These are phyloP conservation scores for Warburgia ugandensis DNA, from an alignment of 164 flowering plant species.

Conservation along the genomic window DNA sequence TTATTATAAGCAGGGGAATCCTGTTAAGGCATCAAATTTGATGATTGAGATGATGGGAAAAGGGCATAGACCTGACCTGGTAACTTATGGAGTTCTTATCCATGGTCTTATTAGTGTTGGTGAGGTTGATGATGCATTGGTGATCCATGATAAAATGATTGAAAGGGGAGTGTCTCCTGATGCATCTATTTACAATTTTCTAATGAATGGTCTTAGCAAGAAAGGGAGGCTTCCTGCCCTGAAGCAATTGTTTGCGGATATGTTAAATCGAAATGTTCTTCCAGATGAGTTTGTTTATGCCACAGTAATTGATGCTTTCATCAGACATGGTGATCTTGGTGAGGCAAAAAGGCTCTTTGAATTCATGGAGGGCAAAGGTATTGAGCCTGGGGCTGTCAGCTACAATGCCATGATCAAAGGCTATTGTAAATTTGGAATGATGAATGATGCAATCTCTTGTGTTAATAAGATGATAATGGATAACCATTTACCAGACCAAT, in stretches of 20 bases:
- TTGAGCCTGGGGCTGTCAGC: conserved; percentile 46
- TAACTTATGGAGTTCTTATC: conserved; percentile 59
- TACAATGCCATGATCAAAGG: conserved; percentile 84
- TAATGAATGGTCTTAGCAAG: conserved; percentile 73
- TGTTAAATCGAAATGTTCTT: conserved; percentile 47
- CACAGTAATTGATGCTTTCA: conserved; percentile 64
- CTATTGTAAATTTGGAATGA: conserved; percentile 63
- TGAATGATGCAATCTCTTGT: conserved; percentile 54
- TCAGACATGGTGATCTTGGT: conserved; percentile 44
- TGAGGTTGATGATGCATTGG: conserved; percentile 53
- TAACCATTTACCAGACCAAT: conserved; percentile 47
- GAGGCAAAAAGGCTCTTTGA: conserved; percentile 59
- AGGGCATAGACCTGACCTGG: conserved; percentile 52
- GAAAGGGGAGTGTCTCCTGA: conserved; percentile 59
- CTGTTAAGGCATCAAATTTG: conserved; percentile 37
- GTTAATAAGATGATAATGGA: conserved; percentile 36
- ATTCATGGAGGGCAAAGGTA: conserved; percentile 30
- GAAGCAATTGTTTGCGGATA: conserved; percentile 49
- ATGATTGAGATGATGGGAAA: conserved; percentile 48
- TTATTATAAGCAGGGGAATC: conserved; percentile 35
- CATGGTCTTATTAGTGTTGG: conserved; percentile 67
- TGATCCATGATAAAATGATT: conserved; percentile 43
- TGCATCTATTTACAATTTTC: conserved; percentile 58
- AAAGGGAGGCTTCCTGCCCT: conserved; percentile 47
- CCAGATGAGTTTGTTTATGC: conserved; percentile 62